phyloP scores from a whole-genome alignment of 192 early-diverging fungal genomes.

The Umbelopsis sp. region DNA sequence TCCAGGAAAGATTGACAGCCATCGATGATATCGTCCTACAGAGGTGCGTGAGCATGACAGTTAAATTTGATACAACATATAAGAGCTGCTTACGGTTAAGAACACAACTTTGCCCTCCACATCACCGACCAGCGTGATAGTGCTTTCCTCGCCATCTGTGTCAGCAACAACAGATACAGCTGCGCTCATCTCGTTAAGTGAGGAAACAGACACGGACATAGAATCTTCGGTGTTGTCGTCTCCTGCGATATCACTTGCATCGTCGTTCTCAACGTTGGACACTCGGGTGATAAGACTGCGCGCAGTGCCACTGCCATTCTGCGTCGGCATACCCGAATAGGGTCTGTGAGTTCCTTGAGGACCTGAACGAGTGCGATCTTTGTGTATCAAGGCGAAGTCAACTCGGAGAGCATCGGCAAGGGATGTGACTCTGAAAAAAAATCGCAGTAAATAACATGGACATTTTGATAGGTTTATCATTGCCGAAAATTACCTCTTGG shows the following conservation, averaged over 20 bases:
- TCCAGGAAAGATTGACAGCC: conserved; percentile 88
- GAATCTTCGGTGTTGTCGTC: conserved; percentile 23
- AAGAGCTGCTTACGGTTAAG: conserved; percentile 59
- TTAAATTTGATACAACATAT: conserved; percentile 51
- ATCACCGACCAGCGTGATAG: conserved; percentile 82
- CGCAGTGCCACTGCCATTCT: not conserved
- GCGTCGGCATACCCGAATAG: conserved; percentile 3
- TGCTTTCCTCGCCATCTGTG: conserved; percentile 39
- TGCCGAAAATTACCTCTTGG: conserved; percentile 71
- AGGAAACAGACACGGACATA: conserved; percentile 32
- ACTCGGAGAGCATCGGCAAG: conserved; percentile 89
- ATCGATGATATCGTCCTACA: conserved; percentile 93
- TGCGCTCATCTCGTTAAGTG: conserved; percentile 37
- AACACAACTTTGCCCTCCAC: conserved; percentile 85
- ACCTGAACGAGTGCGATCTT: conserved; percentile 62
- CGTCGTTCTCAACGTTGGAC: conserved; percentile 12
- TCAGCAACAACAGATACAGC: conserved; percentile 41
- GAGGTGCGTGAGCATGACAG: conserved; percentile 44
- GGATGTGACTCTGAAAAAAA: conserved; percentile 61
- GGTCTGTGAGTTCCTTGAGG: conserved; percentile 32
- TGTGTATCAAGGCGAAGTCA: conserved; percentile 96
- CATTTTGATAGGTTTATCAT: not conserved
- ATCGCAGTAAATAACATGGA: not conserved
- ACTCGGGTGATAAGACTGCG: conserved; percentile 16
- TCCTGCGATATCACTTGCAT: not conserved